These are phyloP conservation scores for Kickxella alabastrina DNA, from an alignment of 192 early-diverging fungal species.

Conservation along the genomic window DNA sequence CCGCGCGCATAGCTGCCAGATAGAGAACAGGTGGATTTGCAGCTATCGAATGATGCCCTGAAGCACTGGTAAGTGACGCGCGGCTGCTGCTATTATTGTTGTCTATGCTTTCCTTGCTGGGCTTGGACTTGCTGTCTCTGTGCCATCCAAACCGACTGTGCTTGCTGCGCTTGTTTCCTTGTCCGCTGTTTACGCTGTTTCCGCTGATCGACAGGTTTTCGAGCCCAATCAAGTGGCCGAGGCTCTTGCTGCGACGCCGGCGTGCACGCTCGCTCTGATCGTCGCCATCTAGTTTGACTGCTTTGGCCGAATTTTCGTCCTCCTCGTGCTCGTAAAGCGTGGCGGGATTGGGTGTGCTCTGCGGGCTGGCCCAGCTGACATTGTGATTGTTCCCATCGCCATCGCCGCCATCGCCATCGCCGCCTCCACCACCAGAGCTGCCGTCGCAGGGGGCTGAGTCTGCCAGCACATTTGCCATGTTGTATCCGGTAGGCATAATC, in stretches of 20 bases:
- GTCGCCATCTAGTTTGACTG: background rate
- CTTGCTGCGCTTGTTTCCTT: conserved; percentile 1
- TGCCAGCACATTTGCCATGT: background rate
- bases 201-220: conserved; percentile 1
- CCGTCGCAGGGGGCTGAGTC: background rate
- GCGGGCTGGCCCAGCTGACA: background rate
- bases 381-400: background rate
- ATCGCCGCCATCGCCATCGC: background rate
- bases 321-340: background rate
- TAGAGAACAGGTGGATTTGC: conserved; percentile 19
- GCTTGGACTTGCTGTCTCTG: background rate
- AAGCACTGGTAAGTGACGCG: background rate
- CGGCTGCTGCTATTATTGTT: background rate
- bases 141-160: background rate
- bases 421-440: too few relatives aligned
- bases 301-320: background rate
- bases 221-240: conserved; percentile 8
- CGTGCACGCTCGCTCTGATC: background rate
- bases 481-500: conserved; percentile 2
- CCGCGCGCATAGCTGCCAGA: conserved; percentile 21
- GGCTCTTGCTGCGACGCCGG: conserved; percentile 11
- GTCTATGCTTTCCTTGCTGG: background rate
- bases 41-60: background rate
- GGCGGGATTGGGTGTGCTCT: background rate
- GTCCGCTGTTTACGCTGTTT: background rate